Conservation (phyloP, 148 eudicot species). For the Vaccinium vitisidaea region DNA sequence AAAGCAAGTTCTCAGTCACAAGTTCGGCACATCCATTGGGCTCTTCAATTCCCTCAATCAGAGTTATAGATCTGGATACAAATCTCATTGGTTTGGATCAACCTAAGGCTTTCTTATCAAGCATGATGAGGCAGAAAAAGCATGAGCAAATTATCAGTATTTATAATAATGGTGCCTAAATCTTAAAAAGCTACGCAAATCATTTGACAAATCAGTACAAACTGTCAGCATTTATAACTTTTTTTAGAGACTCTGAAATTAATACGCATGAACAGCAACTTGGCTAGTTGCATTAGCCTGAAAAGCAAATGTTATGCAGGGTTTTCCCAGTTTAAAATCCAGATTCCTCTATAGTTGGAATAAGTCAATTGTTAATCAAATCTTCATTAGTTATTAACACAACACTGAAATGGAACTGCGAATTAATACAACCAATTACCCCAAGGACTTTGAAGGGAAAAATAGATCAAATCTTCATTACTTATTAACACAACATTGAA, state of each 20-base stretch:
- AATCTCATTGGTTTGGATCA: background rate
- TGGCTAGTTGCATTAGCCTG: background rate
- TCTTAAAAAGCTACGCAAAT: background rate
- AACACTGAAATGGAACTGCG: background rate
- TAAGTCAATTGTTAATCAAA: background rate
- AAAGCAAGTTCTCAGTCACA: background rate
- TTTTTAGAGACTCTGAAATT: background rate
- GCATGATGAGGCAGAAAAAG: background rate
- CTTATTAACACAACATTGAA: background rate
- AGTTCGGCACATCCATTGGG: background rate
- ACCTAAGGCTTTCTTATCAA: background rate
- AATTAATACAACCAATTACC: background rate
- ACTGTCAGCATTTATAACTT: background rate
- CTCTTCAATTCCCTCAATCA: constrained; percentile 3
- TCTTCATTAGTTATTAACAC: background rate
- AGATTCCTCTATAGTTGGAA: background rate
- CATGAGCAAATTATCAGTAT: background rate
- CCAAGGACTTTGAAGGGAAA: background rate
- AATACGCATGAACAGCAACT: background rate
- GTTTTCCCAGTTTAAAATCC: background rate
- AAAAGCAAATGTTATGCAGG: background rate
- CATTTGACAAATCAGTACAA: background rate
- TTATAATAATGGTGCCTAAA: background rate
- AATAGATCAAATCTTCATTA: background rate
- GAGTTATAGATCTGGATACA: background rate